Conservation (phyloP, 257 asterid genomes). For the Nemophila menziesii region DNA sequence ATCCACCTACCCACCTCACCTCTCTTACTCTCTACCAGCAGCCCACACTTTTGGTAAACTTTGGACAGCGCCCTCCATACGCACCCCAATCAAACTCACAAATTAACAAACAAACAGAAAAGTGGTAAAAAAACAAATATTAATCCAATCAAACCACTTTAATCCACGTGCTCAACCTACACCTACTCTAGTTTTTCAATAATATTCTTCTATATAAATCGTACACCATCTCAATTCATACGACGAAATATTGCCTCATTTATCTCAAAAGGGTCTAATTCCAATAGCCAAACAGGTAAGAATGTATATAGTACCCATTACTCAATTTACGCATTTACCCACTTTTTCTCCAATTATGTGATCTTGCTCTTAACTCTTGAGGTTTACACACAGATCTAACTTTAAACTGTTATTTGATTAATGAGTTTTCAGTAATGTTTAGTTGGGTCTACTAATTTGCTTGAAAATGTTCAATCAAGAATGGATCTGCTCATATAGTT, state of each 20-base stretch:
- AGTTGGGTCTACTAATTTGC: background rate
- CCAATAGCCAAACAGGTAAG: background rate
- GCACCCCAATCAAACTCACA: too few relatives aligned
- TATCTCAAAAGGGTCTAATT: background rate
- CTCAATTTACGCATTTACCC: background rate
- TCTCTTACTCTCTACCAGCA: too few relatives aligned
- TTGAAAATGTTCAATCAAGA: too few relatives aligned
- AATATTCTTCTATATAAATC: background rate
- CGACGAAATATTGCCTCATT: background rate
- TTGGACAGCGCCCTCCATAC: too few relatives aligned
- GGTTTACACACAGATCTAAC: background rate
- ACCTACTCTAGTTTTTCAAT: background rate
- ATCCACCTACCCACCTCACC: too few relatives aligned
- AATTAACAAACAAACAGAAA: too few relatives aligned
- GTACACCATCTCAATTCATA: background rate
- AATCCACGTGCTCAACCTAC: background rate
- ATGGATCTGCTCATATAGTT: background rate
- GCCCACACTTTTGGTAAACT: too few relatives aligned
- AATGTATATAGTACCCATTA: too few relatives aligned
- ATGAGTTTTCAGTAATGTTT: background rate
- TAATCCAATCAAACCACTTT: background rate
- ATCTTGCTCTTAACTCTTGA: background rate
- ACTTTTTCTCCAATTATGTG: background rate
- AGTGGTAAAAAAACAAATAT: too few relatives aligned
- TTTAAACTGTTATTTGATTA: background rate